These are phyloP conservation scores for Lachancea cidri DNA, from an alignment of 805 yeast species.

Conservation along the genomic window DNA sequence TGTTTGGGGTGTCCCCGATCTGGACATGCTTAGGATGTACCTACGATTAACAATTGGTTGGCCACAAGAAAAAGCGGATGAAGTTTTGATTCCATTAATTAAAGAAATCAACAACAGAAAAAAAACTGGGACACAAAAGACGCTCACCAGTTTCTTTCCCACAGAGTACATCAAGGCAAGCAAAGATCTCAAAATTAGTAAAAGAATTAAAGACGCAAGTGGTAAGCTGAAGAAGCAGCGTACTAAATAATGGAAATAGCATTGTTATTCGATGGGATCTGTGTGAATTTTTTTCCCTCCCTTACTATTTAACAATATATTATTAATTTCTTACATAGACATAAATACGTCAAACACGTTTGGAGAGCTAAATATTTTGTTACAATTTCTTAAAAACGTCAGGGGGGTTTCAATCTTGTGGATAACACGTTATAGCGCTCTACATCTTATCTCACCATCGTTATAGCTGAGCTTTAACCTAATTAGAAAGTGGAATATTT, in stretches of 20 bases:
- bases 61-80: slow-evolving; percentile 70
- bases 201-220: slow-evolving; percentile 57
- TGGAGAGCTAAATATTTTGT: no score
- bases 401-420: no score
- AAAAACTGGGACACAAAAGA: slow-evolving; percentile 50
- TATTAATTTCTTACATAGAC: no score
- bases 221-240: slow-evolving; percentile 36
- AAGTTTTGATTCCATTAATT: slow-evolving; percentile 79
- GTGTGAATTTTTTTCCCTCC: no score
- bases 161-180: slow-evolving; percentile 45
- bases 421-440: no score
- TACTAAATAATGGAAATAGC: no score
- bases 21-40: slow-evolving; percentile 70
- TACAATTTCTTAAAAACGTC: no score
- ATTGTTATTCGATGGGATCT: no score
- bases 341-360: no score
- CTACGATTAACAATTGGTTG: slow-evolving; percentile 73
- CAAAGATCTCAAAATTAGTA: slow-evolving; percentile 48
- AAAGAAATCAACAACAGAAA: slow-evolving; percentile 66
- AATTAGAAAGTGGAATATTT: not conserved
- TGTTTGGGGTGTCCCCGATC: slow-evolving; percentile 85
- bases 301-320: no score
- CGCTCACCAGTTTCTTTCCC: slow-evolving; percentile 65
- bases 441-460: no score
- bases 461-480: not conserved